Evolutionary conservation across 106 monocot species (phyloP).

Genomic region (Dendrobium huoshanense): DNA sequence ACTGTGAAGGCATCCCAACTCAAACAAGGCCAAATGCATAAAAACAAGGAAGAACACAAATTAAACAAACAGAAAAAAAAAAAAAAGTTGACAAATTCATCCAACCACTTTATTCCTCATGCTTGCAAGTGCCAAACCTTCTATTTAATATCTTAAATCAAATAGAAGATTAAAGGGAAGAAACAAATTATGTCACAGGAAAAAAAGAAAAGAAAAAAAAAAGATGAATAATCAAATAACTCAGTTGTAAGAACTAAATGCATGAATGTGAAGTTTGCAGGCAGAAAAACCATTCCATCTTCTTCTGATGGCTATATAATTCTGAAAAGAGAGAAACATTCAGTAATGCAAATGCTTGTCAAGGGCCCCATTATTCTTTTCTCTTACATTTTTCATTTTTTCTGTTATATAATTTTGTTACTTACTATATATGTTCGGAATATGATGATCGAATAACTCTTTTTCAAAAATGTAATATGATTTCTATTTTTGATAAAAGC

Average conservation of each 20-base stretch:
- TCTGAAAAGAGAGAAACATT: neutral
- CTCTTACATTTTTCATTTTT: neutral
- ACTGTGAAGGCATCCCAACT: conserved; percentile 1
- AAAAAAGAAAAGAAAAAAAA: neutral
- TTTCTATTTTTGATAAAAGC: neutral
- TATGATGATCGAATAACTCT: no score
- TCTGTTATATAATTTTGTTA: no score
- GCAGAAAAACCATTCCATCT: neutral
- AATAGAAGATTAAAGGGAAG: neutral
- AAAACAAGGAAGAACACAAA: neutral
- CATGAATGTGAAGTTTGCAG: neutral
- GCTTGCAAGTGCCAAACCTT: conserved; percentile 1
- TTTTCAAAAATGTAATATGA: neutral
- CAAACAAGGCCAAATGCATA: neutral
- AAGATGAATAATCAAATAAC: no score
- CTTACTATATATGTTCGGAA: no score
- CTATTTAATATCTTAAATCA: neutral
- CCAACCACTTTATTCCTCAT: conserved; percentile 3
- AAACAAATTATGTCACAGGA: neutral
- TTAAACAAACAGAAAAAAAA: neutral
- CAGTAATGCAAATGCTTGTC: neutral
- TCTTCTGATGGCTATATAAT: neutral
- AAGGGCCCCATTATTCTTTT: neutral
- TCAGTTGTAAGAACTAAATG: neutral
- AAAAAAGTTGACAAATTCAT: neutral